These are phyloP conservation scores for Exophiala sp. DNA, from an alignment of 2,329 filamentous ascomycete genomes.

Conservation along the genomic window DNA sequence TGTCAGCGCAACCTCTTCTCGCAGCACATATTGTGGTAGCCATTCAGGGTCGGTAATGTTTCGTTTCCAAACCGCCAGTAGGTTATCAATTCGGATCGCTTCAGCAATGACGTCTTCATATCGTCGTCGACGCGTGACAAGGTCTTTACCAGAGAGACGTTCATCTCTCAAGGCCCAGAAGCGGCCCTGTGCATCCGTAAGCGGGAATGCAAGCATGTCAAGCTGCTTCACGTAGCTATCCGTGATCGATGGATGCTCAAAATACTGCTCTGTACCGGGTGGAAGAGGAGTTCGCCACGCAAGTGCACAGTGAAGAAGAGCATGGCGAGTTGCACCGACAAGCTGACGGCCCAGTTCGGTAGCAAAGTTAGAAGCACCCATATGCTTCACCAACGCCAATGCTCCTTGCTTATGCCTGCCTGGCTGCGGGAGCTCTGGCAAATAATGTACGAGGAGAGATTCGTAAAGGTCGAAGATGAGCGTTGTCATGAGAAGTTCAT, in stretches of 20 bases:
- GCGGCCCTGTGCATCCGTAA: conserved; percentile 18
- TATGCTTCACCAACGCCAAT: conserved; percentile 25
- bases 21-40: conserved; percentile 18
- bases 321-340: conserved; percentile 17
- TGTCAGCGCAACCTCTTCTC: conserved; percentile 21
- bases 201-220: conserved; percentile 15
- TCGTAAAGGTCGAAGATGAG: conserved; percentile 29
- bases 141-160: background rate
- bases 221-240: conserved; percentile 14
- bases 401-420: conserved; percentile 27
- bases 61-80: conserved; percentile 22
- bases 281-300: conserved; percentile 15
- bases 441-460: conserved; percentile 22
- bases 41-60: conserved; percentile 16
- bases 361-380: conserved; percentile 17
- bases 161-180: conserved; percentile 12
- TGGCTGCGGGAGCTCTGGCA: conserved; percentile 1
- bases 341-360: conserved; percentile 15
- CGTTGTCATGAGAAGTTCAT: conserved; percentile 28
- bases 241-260: conserved; percentile 16
- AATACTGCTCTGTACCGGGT: conserved; percentile 15
- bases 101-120: conserved; percentile 18
- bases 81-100: conserved; percentile 18
- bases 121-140: background rate
- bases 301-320: conserved; percentile 20